phyloP scores from a whole-genome alignment of 2,329 filamentous ascomycete species.

The Claviceps sp. region DNA sequence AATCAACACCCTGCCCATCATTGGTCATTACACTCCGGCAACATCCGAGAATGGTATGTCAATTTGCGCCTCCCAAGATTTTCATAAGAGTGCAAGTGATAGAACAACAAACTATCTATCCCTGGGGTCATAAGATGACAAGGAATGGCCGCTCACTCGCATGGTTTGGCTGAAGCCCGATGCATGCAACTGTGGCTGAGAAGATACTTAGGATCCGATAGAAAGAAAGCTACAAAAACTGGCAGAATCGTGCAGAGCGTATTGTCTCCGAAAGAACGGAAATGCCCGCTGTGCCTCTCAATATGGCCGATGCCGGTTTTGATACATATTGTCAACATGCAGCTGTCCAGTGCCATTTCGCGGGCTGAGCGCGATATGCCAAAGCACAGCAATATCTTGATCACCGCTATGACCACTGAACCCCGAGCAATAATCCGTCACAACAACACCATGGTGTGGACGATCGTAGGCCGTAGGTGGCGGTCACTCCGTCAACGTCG shows the following conservation, averaged over 20 bases:
- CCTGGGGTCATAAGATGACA: too few species aligned
- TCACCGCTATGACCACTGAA: too few species aligned
- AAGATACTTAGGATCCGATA: not conserved
- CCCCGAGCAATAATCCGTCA: too few species aligned
- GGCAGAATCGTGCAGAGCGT: not conserved
- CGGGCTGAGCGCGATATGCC: too few species aligned
- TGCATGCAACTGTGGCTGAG: not conserved
- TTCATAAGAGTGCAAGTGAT: too few species aligned
- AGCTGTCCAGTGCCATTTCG: conserved; percentile 7
- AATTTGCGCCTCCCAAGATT: too few species aligned
- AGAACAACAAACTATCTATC: too few species aligned
- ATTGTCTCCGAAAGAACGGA: conserved; percentile 13
- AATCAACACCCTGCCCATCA: not conserved
- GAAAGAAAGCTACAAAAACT: not conserved
- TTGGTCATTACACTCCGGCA: not conserved
- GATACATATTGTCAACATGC: conserved; percentile 7
- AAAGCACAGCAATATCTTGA: too few species aligned
- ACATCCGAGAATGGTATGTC: too few species aligned
- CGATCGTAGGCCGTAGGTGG: too few species aligned
- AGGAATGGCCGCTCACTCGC: not conserved
- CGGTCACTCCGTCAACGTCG: too few species aligned
- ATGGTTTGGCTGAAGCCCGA: not conserved
- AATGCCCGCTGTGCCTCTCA: conserved; percentile 13
- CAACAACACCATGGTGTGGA: too few species aligned
- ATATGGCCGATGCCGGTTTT: conserved; percentile 12